Conservation (phyloP, 2,329 filamentous ascomycete genomes). For the Nannizziopsis barbatae region DNA sequence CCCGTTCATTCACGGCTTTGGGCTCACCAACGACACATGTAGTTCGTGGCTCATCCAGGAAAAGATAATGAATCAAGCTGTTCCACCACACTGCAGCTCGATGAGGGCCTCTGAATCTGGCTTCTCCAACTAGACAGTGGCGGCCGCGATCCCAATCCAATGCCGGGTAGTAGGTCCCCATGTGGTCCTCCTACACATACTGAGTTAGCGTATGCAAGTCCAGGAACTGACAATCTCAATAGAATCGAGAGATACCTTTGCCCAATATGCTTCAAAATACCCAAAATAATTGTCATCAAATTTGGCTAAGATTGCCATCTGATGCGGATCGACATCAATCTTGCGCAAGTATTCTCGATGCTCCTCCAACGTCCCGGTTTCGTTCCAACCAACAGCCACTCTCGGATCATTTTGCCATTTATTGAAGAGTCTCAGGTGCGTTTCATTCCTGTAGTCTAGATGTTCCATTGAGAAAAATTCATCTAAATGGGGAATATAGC, state of each 20-base stretch:
- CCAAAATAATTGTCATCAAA: conserved; percentile 62
- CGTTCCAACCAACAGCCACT: conserved; percentile 68
- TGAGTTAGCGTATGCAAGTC: not conserved
- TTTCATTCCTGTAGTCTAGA: conserved; percentile 52
- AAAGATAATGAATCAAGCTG: conserved; percentile 48
- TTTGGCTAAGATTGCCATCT: conserved; percentile 56
- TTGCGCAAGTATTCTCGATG: conserved; percentile 60
- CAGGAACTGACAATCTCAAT: conserved; percentile 7
- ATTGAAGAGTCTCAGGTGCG: conserved; percentile 63
- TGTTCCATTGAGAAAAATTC: conserved; percentile 67
- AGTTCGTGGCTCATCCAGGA: conserved; percentile 49
- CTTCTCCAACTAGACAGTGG: conserved; percentile 49
- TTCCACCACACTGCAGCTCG: conserved; percentile 49
- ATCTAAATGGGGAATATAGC: conserved; percentile 63
- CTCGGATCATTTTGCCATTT: conserved; percentile 75
- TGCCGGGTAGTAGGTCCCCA: conserved; percentile 47
- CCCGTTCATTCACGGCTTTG: conserved; percentile 56
- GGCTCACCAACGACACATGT: conserved; percentile 52
- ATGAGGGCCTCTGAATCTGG: conserved; percentile 44
- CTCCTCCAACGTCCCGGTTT: conserved; percentile 63
- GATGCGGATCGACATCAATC: conserved; percentile 60
- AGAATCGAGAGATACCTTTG: conserved; percentile 40
- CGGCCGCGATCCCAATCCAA: conserved; percentile 49
- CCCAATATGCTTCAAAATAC: conserved; percentile 74
- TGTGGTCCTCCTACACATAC: conserved; percentile 43